Evolutionary conservation across 192 early-diverging fungal species (phyloP), one percentile per base, ranked within the genome.

Genomic region (Dissophora globulifera): DNA sequence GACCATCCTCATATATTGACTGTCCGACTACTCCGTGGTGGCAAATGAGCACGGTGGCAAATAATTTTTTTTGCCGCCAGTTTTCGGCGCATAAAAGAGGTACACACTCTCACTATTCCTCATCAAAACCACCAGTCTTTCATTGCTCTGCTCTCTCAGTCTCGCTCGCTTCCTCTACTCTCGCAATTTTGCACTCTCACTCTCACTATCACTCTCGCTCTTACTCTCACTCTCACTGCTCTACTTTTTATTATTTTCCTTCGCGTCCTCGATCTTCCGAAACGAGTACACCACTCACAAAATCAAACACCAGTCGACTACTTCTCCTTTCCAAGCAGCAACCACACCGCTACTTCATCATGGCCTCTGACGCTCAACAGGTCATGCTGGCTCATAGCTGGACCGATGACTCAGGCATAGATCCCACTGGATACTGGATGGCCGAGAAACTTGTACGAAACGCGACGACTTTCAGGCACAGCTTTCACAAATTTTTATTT

Each of bases 341-440:
- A 38, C 35, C 6, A 38, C 35, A n/a, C n/a, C n/a, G n/a, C n/a
- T n/a, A n/a, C 35, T 13, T 38, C 29, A 67, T 42, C 48, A 74
- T 80, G 69, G 60, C 69, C 8, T 33, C 40, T 8, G 66, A 58
- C 38, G 62, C 59, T 20, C 78, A 71, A 46, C 62, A 72, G 5
- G 63, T 83, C 9, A 68, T 83, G 45, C 65, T 83, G 22, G 82
- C 82, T 8, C 62, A 79, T 50, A 55, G 62, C 53, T 79, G 80
- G 82, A 65, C 65, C 26, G 55, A 69, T 1, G 75, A 83, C 50
- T 56, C 59, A 15, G 78, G 42, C 15, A 53, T 60, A 13, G 88
- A 93, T 54, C 89, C 89, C 15, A 83, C 85, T 13, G 90, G 90
- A 15, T 93, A 86, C 81, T 91, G 88, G 88, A 83, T 92, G 41